These are phyloP conservation scores for Rhodofomes roseus DNA, from an alignment of 1,284 basidiomycete genomes.

Conservation along the genomic window DNA sequence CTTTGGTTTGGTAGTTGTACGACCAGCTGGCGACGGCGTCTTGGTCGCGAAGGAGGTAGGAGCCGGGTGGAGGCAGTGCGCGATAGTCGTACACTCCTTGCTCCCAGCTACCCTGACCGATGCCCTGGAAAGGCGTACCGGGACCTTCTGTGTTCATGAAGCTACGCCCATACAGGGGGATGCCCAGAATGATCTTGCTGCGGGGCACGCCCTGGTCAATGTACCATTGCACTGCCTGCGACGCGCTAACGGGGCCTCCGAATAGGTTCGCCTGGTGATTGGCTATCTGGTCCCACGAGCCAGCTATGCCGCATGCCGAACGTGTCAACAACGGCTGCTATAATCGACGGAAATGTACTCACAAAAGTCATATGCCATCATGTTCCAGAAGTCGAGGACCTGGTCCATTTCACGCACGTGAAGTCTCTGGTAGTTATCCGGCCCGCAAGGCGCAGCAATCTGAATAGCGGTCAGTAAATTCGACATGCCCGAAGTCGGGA, in stretches of 20 bases:
- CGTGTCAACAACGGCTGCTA: background rate
- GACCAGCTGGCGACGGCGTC: conserved; percentile 66
- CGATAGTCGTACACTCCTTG: conserved; percentile 81
- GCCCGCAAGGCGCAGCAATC: conserved; percentile 94
- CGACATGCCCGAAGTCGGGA: conserved; percentile 3
- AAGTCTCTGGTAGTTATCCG: conserved; percentile 79
- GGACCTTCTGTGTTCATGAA: conserved; percentile 87
- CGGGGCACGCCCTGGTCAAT: conserved; percentile 66
- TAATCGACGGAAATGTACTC: conserved; percentile 20
- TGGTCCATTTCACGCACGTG: conserved; percentile 83
- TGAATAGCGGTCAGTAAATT: conserved; percentile 25
- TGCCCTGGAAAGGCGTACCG: conserved; percentile 72
- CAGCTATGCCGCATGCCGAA: conserved; percentile 42
- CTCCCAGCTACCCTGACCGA: conserved; percentile 77
- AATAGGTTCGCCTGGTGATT: conserved; percentile 91
- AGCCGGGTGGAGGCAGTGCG: conserved; percentile 67
- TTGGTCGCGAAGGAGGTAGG: conserved; percentile 58
- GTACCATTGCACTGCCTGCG: conserved; percentile 76
- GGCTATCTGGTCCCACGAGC: conserved; percentile 76
- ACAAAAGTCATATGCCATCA: conserved; percentile 92
- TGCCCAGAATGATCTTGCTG: conserved; percentile 83
- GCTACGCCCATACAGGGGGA: conserved; percentile 90
- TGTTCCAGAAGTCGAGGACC: conserved; percentile 92
- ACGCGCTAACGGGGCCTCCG: conserved; percentile 60
- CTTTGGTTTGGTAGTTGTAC: conserved; percentile 62